A percentile compares a stretch with the other conserved stretches of the same genome.
Conservation (phyloP, 2,329 filamentous ascomycete genomes). For the Aureobasidium sp. region DNA sequence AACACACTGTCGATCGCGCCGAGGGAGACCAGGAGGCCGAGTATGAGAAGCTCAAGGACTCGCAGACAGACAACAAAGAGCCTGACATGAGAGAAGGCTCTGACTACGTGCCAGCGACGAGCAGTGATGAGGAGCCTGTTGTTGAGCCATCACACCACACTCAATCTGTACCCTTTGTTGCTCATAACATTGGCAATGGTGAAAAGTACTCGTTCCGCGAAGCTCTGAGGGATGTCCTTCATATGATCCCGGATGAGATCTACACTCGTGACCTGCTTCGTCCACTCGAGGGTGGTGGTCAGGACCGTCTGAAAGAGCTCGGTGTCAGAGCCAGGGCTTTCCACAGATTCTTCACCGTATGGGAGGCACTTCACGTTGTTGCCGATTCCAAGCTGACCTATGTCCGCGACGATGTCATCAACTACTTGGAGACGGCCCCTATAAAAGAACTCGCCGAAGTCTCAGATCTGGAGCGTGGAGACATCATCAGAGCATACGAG, state of each 20-base stretch:
- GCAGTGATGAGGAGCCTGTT: neutral
- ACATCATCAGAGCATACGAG: slow-evolving; percentile 36
- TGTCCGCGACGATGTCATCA: slow-evolving; percentile 36
- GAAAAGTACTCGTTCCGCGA: slow-evolving; percentile 4
- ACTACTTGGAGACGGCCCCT: slow-evolving; percentile 27
- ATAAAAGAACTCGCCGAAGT: slow-evolving; percentile 17
- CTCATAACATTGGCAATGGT: slow-evolving; percentile 8
- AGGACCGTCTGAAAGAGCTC: slow-evolving; percentile 33
- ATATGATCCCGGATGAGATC: slow-evolving; percentile 27
- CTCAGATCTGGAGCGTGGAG: slow-evolving; percentile 20
- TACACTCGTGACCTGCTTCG: slow-evolving; percentile 30
- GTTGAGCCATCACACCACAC: slow-evolving; percentile 3
- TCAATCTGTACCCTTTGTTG: neutral
- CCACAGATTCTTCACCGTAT: slow-evolving; percentile 33
- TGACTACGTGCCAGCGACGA: neutral
- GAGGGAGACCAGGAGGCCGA: slow-evolving; percentile 7
- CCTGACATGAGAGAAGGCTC: neutral
- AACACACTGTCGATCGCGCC: neutral
- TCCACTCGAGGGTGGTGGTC: slow-evolving; percentile 32
- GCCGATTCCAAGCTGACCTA: slow-evolving; percentile 28
- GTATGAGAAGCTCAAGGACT: slow-evolving; percentile 10
- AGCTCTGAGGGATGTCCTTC: slow-evolving; percentile 19
- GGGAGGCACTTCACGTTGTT: slow-evolving; percentile 32
- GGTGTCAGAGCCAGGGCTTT: slow-evolving; percentile 34
- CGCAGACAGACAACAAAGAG: slow-evolving; percentile 1